Conservation (phyloP, 192 early-diverging fungal genomes). For the Coemansia sp. region DNA sequence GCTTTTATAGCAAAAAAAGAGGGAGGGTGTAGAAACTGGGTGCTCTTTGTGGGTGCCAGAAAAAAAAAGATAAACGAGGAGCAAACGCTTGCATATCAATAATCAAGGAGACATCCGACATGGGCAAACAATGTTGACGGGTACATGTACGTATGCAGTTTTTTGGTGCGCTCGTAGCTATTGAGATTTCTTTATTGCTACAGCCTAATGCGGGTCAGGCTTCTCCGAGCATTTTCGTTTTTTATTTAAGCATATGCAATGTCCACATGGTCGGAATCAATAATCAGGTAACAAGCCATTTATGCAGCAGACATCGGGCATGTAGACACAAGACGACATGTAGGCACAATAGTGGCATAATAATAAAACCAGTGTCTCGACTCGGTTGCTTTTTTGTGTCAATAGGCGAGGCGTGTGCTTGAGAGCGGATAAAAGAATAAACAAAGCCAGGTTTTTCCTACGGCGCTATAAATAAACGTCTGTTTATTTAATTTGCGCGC, state of each 20-base stretch:
- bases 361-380: background rate
- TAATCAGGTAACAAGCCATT: conserved; percentile 17
- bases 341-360: conserved; percentile 1
- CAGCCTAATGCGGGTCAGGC: background rate
- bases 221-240: background rate
- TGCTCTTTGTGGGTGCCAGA: conserved; percentile 4
- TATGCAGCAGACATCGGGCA: conserved; percentile 12
- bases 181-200: conserved; percentile 1
- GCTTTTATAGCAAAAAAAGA: background rate
- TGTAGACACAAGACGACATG: conserved; percentile 1
- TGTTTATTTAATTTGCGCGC: conserved; percentile 12
- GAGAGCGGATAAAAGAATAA: conserved; percentile 7
- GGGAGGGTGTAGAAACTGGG: conserved; percentile 9
- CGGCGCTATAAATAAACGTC: background rate
- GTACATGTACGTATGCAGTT: conserved; percentile 3
- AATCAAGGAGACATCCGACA: conserved; percentile 10
- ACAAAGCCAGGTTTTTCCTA: background rate
- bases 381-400: background rate
- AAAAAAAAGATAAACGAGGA: conserved; percentile 7
- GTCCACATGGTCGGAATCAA: conserved; percentile 18
- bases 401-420: background rate
- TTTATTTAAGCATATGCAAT: conserved; percentile 15
- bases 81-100: conserved; percentile 5
- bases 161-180: background rate
- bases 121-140: conserved; percentile 5